These are phyloP conservation scores for Candida maesae DNA, from an alignment of 805 yeast species.

Conservation along the genomic window DNA sequence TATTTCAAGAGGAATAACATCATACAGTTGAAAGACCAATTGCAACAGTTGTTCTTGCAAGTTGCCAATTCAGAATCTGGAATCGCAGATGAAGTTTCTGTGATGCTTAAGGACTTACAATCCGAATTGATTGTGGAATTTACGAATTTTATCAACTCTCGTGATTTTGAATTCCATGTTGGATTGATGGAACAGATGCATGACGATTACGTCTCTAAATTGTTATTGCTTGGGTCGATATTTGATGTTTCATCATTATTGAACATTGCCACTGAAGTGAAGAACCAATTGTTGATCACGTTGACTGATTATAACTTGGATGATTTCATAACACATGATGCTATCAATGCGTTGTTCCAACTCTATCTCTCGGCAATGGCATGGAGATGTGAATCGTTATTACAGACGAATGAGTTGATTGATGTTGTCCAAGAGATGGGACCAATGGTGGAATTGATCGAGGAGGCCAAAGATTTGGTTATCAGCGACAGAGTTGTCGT, in stretches of 20 bases:
- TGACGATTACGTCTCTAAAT: slow-evolving; percentile 19
- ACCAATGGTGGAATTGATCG: slow-evolving; percentile 14
- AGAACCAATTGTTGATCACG: slow-evolving; percentile 7
- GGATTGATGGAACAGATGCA: slow-evolving; percentile 14
- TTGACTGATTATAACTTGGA: slow-evolving; percentile 6
- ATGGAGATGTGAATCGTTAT: slow-evolving; percentile 17
- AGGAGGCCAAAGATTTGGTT: slow-evolving; percentile 11
- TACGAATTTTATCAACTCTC: slow-evolving; percentile 9
- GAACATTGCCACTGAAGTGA: slow-evolving; percentile 12
- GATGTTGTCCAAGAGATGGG: slow-evolving; percentile 21
- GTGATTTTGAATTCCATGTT: slow-evolving; percentile 10
- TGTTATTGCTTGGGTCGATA: slow-evolving; percentile 16
- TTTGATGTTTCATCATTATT: slow-evolving; percentile 12
- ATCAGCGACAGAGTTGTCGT: slow-evolving; percentile 5
- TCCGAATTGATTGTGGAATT: slow-evolving; percentile 18
- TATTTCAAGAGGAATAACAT: slow-evolving; percentile 21
- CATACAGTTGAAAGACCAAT: slow-evolving; percentile 5
- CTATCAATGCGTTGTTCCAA: slow-evolving; percentile 11
- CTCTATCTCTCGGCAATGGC: slow-evolving; percentile 17
- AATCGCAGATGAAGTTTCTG: slow-evolving; percentile 12
- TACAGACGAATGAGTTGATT: slow-evolving; percentile 16
- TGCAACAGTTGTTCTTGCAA: too few relatives aligned
- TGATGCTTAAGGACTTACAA: slow-evolving; percentile 8
- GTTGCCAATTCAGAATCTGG: too few relatives aligned
- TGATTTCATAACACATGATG: neutral